A percentile compares a stretch with the other conserved stretches of the same genome.
phyloP scores from a whole-genome alignment of 164 flowering plant species.

The Kingdonia uniflora region DNA sequence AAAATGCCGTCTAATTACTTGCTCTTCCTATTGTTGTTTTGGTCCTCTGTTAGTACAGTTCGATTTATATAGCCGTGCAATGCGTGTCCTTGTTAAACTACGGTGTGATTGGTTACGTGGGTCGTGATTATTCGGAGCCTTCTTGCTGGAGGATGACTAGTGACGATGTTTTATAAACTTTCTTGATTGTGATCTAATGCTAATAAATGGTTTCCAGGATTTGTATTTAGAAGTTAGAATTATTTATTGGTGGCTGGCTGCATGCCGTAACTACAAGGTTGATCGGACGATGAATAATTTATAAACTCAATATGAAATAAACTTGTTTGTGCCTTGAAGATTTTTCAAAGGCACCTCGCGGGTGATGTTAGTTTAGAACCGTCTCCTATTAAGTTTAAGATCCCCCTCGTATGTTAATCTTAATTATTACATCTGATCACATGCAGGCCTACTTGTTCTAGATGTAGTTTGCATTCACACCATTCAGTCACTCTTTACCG shows the following conservation, averaged over 20 bases:
- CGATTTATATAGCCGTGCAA: neutral
- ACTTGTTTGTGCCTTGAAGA: neutral
- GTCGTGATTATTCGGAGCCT: too few species aligned
- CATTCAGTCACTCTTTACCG: too few species aligned
- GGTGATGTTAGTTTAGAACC: conserved; percentile 2
- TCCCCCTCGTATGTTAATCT: too few species aligned
- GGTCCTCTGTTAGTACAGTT: too few species aligned
- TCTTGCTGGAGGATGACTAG: neutral
- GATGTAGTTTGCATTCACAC: too few species aligned
- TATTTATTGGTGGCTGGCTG: neutral
- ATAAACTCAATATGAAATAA: neutral
- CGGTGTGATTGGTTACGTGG: neutral
- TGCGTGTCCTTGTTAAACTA: neutral
- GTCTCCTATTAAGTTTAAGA: too few species aligned
- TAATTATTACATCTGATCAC: too few species aligned
- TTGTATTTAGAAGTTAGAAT: neutral
- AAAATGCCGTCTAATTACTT: neutral
- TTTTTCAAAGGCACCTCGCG: neutral
- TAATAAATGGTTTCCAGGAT: neutral
- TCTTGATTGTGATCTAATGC: conserved; percentile 4
- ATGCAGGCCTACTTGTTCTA: too few species aligned
- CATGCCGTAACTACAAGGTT: conserved; percentile 19
- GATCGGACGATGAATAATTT: conserved; percentile 1
- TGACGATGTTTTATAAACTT: too few species aligned
- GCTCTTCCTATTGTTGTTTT: neutral